phyloP scores from a whole-genome alignment of 345 rosid species.

The Boechera retrofracta region DNA sequence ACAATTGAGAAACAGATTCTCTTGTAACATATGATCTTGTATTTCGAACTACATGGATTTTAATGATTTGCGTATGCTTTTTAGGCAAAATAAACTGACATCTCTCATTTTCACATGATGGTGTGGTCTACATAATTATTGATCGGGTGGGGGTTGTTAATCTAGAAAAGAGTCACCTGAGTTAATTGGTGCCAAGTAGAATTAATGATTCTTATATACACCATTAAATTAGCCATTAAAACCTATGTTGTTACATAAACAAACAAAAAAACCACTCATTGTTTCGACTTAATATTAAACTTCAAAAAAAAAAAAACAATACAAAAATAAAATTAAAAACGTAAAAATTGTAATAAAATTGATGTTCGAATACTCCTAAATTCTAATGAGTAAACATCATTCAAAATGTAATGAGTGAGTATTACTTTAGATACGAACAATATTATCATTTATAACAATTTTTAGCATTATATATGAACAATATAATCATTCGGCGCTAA shows the following conservation, averaged over 20 bases:
- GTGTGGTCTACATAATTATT: too few species aligned
- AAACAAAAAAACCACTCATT: neutral
- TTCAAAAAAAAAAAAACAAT: too few species aligned
- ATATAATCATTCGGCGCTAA: neutral
- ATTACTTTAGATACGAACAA: neutral
- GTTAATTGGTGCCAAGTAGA: neutral
- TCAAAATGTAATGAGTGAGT: neutral
- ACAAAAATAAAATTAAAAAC: neutral
- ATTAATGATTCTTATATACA: neutral
- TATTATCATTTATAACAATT: neutral
- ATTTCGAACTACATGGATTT: neutral
- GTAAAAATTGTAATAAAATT: too few species aligned
- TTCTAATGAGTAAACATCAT: neutral
- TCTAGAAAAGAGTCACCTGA: neutral
- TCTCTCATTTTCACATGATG: neutral
- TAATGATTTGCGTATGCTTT: neutral
- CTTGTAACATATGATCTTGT: neutral
- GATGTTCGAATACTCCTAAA: neutral
- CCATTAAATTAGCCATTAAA: neutral
- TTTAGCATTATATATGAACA: too few species aligned
- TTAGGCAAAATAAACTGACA: neutral
- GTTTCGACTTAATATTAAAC: neutral
- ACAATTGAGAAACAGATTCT: neutral
- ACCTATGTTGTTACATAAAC: neutral
- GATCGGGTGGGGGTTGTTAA: too few species aligned